Evolutionary conservation across 495 filamentous ascomycete genomes (phyloP).

Genomic region (Pyrenopolyporus hunteri): DNA sequence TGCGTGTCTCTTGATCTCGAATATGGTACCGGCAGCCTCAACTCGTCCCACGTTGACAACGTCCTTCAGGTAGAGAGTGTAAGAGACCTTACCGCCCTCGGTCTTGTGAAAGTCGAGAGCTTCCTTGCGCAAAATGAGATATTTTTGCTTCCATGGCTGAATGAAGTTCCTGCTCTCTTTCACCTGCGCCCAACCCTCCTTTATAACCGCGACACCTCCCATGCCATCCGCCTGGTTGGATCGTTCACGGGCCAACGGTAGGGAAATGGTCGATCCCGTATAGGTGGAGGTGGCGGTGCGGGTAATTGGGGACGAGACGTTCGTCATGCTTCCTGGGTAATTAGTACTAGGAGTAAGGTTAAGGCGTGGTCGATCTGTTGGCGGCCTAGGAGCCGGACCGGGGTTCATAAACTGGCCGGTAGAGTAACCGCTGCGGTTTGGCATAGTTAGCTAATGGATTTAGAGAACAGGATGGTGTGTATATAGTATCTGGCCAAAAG

Average conservation of each 20-base stretch:
- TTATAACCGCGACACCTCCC: conserved; percentile 74
- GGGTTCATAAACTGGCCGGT: conserved; percentile 92
- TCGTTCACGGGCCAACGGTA: conserved; percentile 66
- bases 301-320: conserved; percentile 67
- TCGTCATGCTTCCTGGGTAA: conserved; percentile 79
- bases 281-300: conserved; percentile 65
- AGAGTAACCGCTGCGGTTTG: conserved; percentile 58
- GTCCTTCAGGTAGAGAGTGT: conserved; percentile 80
- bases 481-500: background rate
- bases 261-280: conserved; percentile 68
- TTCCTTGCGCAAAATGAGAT: conserved; percentile 84
- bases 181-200: conserved; percentile 81
- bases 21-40: conserved; percentile 84
- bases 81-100: conserved; percentile 79
- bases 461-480: background rate
- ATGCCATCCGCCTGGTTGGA: conserved; percentile 66
- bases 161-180: conserved; percentile 92
- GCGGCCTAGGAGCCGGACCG: conserved; percentile 89
- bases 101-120: conserved; percentile 90
- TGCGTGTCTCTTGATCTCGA: conserved; percentile 83
- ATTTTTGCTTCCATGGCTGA: conserved; percentile 82
- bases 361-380: conserved; percentile 80
- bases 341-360: conserved; percentile 73
- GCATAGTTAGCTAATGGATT: conserved; percentile 22
- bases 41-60: conserved; percentile 84